phyloP scores from a whole-genome alignment of 768 basidiomycete genomes.

The Amanita thiersii region DNA sequence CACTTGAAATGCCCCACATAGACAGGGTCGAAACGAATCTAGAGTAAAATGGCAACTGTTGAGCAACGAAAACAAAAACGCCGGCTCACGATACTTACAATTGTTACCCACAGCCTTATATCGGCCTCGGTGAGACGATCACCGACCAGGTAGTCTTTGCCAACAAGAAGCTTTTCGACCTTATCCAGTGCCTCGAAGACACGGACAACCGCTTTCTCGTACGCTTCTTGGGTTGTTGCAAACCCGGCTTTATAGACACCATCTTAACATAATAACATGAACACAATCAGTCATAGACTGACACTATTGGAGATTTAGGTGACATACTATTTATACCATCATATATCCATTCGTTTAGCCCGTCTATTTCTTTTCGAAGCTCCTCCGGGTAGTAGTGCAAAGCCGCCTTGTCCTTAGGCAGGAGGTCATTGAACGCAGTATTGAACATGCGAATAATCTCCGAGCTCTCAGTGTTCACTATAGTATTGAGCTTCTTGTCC shows the following conservation, averaged over 20 bases:
- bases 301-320: not conserved
- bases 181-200: slow-evolving; percentile 78
- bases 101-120: slow-evolving; percentile 86
- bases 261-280: too few species aligned
- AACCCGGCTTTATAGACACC: slow-evolving; percentile 91
- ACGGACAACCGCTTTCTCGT: slow-evolving; percentile 64
- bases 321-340: slow-evolving; percentile 72
- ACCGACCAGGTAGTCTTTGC: slow-evolving; percentile 83
- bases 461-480: slow-evolving; percentile 94
- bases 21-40: slow-evolving; percentile 87
- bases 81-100: slow-evolving; percentile 39
- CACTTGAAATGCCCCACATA: slow-evolving; percentile 95
- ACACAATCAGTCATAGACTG: not conserved
- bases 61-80: not conserved
- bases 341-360: slow-evolving; percentile 81
- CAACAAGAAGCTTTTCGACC: slow-evolving; percentile 67
- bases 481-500: slow-evolving; percentile 81
- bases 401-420: slow-evolving; percentile 56
- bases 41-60: not conserved
- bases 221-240: slow-evolving; percentile 73
- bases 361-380: slow-evolving; percentile 71
- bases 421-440: slow-evolving; percentile 65
- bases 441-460: slow-evolving; percentile 97
- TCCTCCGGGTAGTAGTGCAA: slow-evolving; percentile 75
- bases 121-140: slow-evolving; percentile 77